Evolutionary conservation across 805 yeast genomes (phyloP).

Genomic region (Maudiozyma bulderi): DNA sequence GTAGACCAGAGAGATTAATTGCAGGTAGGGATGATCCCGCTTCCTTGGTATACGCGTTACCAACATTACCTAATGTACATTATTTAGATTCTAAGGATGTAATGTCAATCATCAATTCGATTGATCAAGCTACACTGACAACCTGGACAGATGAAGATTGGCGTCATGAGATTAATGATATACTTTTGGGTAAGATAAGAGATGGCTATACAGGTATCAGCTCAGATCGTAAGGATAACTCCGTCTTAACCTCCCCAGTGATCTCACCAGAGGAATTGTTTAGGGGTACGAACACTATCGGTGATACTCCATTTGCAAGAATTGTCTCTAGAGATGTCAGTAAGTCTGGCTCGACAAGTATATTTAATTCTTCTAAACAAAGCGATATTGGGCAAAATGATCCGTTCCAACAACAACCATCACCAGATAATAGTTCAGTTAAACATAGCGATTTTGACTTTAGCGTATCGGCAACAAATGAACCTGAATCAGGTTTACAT

Average conservation of each 20-base stretch:
- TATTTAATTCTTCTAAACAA: not conserved
- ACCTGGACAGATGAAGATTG: conserved; percentile 52
- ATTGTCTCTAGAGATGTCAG: not conserved
- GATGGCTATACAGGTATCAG: conserved; percentile 76
- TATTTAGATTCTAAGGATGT: conserved; percentile 54
- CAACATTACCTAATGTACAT: conserved; percentile 59
- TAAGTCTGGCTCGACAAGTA: not conserved
- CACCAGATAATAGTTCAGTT: not conserved
- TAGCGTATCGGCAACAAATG: not conserved
- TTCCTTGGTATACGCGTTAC: conserved; percentile 61
- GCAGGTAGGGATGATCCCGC: conserved; percentile 45
- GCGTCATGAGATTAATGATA: conserved; percentile 45
- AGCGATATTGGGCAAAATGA: not conserved
- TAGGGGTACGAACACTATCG: conserved; percentile 7
- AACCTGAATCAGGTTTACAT: not conserved
- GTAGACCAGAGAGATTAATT: conserved; percentile 56
- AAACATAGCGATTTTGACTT: not conserved
- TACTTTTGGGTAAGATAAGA: conserved; percentile 41
- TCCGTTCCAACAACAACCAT: not conserved
- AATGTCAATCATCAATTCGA: conserved; percentile 28
- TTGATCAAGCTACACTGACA: conserved; percentile 26
- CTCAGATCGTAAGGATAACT: conserved; percentile 48
- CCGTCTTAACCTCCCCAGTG: conserved; percentile 47
- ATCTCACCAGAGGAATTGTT: conserved; percentile 29
- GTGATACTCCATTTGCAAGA: not conserved